Evolutionary conservation across 1,284 basidiomycete genomes (phyloP), one percentile per base, ranked within the genome.

Genomic region (Moesziomyces globuligerus): DNA sequence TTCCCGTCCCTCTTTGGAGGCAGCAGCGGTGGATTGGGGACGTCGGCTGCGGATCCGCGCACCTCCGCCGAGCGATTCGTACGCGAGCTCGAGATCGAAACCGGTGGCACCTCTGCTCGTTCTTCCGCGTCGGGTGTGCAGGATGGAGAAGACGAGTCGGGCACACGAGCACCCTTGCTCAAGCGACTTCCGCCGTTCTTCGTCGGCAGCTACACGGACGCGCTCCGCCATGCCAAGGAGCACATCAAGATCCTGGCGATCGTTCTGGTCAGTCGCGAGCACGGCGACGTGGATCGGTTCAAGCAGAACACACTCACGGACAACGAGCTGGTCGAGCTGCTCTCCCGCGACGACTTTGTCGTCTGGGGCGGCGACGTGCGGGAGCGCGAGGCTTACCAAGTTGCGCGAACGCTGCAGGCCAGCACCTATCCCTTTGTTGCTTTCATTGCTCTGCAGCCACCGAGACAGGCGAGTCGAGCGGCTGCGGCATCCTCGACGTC

Each of bases 371-470:
- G 91, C 7, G 90, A 92, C 65, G 88, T 95, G 7, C 86, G 89
- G 36, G 90, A 90, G 69, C 85, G 87, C 43, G 92, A 95, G 68
- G 89, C 91, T 3, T 93, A 91, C 86, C 90, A 90, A 83, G 93
- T 92, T 7, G 85, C 91, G 1, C 89, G 91, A 75, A 93, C 94
- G 71, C 85, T 96, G 0, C 89, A 92, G 74, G 89, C 90, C 1
- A 95, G 93, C 3, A 93, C 93, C 0, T 96, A 91, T 75, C 94
- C 94, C 0, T 94, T 94, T 65, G 86, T 98, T 45, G 91, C 92
- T 0, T 98, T 97, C 81, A 84, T 95, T 44, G 90, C 92, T 0
- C 86, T 95, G 32, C 91, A 96, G 75, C 90, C 93, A 48, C 57
- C 75, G n/a, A 69, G 75, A 24, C 56, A 68, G 11, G 32, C 62